A percentile compares a stretch with the other conserved stretches of the same genome.
These are phyloP conservation scores for Fomitopsis schrenkii DNA, from an alignment of 1,284 basidiomycete genomes.

Conservation along the genomic window DNA sequence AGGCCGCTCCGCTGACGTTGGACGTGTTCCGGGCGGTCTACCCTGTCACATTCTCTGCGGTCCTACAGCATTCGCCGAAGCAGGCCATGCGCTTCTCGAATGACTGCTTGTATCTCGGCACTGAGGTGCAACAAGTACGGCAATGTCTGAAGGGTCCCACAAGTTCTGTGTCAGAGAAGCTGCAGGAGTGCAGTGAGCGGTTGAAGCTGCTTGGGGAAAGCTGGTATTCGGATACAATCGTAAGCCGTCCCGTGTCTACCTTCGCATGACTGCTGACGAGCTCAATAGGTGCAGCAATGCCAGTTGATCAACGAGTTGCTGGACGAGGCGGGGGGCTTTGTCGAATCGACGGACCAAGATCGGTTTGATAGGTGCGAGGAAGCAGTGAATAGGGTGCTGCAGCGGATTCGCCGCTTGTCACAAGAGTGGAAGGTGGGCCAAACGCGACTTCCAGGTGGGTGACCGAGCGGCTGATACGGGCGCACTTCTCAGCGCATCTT, in stretches of 20 bases:
- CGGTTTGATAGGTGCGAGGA: slow-evolving; percentile 76
- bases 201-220: slow-evolving; percentile 55
- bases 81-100: slow-evolving; percentile 82
- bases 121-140: slow-evolving; percentile 40
- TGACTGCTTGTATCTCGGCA: slow-evolving; percentile 73
- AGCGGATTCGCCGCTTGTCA: slow-evolving; percentile 62
- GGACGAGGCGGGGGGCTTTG: slow-evolving; percentile 67
- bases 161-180: slow-evolving; percentile 35
- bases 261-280: neutral
- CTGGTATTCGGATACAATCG: slow-evolving; percentile 66
- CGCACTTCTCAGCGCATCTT: slow-evolving; percentile 44
- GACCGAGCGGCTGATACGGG: neutral
- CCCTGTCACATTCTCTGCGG: slow-evolving; percentile 61
- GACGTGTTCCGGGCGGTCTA: slow-evolving; percentile 83
- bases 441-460: neutral
- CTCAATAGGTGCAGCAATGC: slow-evolving; percentile 38
- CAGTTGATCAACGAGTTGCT: slow-evolving; percentile 43
- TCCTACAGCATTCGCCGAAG: slow-evolving; percentile 51
- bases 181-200: slow-evolving; percentile 45
- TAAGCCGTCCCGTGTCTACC: slow-evolving; percentile 33
- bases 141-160: slow-evolving; percentile 21
- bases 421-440: slow-evolving; percentile 70
- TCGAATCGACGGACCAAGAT: slow-evolving; percentile 69
- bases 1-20: slow-evolving; percentile 64
- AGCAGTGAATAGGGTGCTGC: slow-evolving; percentile 63